Evolutionary conservation across 176 grass and related monocot genomes (phyloP).

Genomic region (Metroxylon sagu): DNA sequence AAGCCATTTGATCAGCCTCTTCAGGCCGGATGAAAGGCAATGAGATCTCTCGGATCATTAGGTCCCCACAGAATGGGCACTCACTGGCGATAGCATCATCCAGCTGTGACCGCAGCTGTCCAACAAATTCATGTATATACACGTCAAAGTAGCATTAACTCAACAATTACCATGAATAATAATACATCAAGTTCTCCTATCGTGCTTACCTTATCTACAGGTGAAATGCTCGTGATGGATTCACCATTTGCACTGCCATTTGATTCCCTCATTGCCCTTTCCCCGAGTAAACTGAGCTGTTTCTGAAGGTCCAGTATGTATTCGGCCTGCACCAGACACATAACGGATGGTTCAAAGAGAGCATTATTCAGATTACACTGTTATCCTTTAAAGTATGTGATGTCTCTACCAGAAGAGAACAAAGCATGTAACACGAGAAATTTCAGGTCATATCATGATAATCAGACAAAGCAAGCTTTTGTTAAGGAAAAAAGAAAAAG

Average conservation of each 20-base stretch:
- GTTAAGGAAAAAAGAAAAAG: too few species aligned
- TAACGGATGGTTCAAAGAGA: not conserved
- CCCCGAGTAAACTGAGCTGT: conserved; percentile 64
- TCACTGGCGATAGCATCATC: conserved; percentile 90
- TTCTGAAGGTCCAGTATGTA: conserved; percentile 90
- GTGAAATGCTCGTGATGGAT: conserved; percentile 28
- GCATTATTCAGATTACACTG: not conserved
- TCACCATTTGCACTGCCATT: conserved; percentile 36
- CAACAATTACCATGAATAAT: too few species aligned
- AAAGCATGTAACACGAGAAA: too few species aligned
- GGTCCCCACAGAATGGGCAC: conserved; percentile 85
- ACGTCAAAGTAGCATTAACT: not conserved
- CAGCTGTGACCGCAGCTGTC: conserved; percentile 70
- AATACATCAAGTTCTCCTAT: conserved; percentile 3
- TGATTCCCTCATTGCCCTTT: conserved; percentile 43
- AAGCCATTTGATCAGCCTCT: conserved; percentile 60
- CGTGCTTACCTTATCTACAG: conserved; percentile 66
- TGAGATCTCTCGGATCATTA: conserved; percentile 94
- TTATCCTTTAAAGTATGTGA: too few species aligned
- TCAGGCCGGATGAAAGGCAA: conserved; percentile 61
- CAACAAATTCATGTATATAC: not conserved
- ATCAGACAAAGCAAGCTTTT: too few species aligned
- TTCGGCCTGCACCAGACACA: conserved; percentile 36
- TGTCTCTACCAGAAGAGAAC: too few species aligned
- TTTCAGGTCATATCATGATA: too few species aligned